Evolutionary conservation across 257 asterid genomes (phyloP), one percentile per base, ranked within the genome.

Genomic region (Rhazya stricta): DNA sequence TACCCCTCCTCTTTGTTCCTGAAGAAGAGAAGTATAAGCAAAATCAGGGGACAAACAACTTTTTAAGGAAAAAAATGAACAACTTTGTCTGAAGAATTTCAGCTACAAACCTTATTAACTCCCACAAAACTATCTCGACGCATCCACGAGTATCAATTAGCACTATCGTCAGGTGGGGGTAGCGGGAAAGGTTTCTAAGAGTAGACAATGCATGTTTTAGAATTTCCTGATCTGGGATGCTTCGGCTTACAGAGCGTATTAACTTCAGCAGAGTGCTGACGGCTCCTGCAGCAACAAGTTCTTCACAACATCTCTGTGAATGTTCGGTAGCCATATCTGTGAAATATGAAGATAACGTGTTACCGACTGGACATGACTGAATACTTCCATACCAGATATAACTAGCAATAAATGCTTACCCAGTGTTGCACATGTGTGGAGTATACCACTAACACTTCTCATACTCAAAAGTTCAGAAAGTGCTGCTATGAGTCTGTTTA

Each of bases 1-100:
- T 87, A 92, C 23, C 90, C 96, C 74, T 94, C 98, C 79, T 92
- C 99, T 82, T 92, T 95, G 86, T 95, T 95, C 75, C 99, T 95
- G 87, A 10, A 53, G 39, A 79, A 57, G 15, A 63, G 71, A 9
- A 69, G 34, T 13, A 34, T 6, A 50, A 72, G 58, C 39, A 63
- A 72, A 65, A 43, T 43, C 32, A 34, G 27, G 37, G 5, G 15
- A 16, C 15, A 67, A 25, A 25, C 27, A 61, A 60, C 11, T 50
- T 46, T 7, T 36, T 45, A 21, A 8, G 1, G 39, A 5, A 27
- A 4, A 70, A 71, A 29, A 53, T 0, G 32, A 42, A 19, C 34
- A 32, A 53, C 21, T 60, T 34, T 27, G 76, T 58, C 5, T 72
- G 69, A 43, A 29, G 54, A 51, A 73, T 50, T 41, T 66, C 39